Conservation (phyloP, 2,329 filamentous ascomycete genomes). For the Fusarium incarnatum region DNA sequence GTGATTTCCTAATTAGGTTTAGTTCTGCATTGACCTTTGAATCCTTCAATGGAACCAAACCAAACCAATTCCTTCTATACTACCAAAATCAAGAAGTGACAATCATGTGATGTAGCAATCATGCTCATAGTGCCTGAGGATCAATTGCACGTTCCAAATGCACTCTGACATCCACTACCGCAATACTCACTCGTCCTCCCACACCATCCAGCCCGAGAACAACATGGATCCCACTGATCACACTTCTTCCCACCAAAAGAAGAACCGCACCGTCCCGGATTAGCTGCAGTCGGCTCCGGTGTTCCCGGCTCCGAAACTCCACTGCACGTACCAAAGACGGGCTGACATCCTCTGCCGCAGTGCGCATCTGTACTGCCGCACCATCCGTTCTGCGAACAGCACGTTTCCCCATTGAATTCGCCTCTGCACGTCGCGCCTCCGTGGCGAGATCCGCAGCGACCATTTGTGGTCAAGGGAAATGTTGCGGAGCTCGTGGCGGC, state of each 20-base stretch:
- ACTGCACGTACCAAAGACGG: constrained; percentile 47
- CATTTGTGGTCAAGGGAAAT: constrained; percentile 39
- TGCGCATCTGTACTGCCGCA: constrained; percentile 56
- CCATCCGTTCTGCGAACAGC: constrained; percentile 44
- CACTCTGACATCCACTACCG: constrained; percentile 53
- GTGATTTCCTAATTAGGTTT: neutral
- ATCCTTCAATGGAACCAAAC: constrained; percentile 1
- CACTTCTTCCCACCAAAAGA: constrained; percentile 42
- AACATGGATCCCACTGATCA: constrained; percentile 46
- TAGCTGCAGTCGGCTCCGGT: constrained; percentile 18
- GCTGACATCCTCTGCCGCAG: constrained; percentile 56
- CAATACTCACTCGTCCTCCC: constrained; percentile 56
- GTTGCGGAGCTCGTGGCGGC: constrained; percentile 25
- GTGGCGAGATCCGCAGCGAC: constrained; percentile 42
- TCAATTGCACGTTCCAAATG: constrained; percentile 45
- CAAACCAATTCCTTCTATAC: neutral
- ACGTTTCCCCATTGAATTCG: constrained; percentile 32
- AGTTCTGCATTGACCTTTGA: neutral
- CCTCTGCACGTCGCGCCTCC: constrained; percentile 38
- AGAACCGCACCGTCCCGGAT: constrained; percentile 47
- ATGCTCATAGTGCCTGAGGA: neutral
- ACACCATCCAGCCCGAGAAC: constrained; percentile 51
- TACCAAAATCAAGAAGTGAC: neutral
- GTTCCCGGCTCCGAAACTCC: constrained; percentile 27
- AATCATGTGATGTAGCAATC: no score